phyloP scores from a whole-genome alignment of 352 stramenopile genomes.

The Aphanomyces invadans region DNA sequence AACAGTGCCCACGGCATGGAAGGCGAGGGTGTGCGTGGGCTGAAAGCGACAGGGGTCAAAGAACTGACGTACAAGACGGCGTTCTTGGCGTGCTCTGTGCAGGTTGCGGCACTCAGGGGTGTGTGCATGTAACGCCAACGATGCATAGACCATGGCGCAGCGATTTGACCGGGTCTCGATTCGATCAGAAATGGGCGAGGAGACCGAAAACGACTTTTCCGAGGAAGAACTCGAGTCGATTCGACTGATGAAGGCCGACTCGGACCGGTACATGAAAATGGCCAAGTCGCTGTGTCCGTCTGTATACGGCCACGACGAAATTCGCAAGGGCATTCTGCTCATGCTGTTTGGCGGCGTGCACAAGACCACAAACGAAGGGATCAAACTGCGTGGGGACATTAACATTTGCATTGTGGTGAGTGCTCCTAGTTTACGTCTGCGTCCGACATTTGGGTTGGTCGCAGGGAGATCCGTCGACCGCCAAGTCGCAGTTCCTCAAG shows the following conservation, averaged over 20 bases:
- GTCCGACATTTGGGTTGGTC: background rate
- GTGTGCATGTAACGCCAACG: background rate
- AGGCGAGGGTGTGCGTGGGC: conserved; percentile 89
- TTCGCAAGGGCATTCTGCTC: conserved; percentile 90
- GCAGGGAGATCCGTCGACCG: conserved; percentile 91
- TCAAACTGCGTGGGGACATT: conserved; percentile 97
- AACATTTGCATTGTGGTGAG: conserved; percentile 99
- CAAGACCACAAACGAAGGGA: conserved; percentile 95
- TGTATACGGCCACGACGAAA: conserved; percentile 97
- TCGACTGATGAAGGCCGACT: conserved; percentile 83
- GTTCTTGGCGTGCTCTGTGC: conserved; percentile 93
- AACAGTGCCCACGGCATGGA: conserved; percentile 73
- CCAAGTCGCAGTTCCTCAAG: conserved; percentile 99
- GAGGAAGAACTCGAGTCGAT: conserved; percentile 91
- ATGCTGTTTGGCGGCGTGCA: conserved; percentile 98
- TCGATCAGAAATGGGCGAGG: conserved; percentile 61
- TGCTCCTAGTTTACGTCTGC: no score
- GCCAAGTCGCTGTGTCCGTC: conserved; percentile 92
- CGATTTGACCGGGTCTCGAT: conserved; percentile 84
- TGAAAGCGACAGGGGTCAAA: conserved; percentile 92
- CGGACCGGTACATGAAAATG: conserved; percentile 90
- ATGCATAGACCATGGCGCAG: conserved; percentile 63
- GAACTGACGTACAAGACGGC: conserved; percentile 98
- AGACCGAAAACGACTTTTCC: conserved; percentile 70
- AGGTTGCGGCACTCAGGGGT: conserved; percentile 32